Evolutionary conservation across 305 asterid species (phyloP), one percentile per base, ranked within the genome.

Genomic region (Lippia alba): DNA sequence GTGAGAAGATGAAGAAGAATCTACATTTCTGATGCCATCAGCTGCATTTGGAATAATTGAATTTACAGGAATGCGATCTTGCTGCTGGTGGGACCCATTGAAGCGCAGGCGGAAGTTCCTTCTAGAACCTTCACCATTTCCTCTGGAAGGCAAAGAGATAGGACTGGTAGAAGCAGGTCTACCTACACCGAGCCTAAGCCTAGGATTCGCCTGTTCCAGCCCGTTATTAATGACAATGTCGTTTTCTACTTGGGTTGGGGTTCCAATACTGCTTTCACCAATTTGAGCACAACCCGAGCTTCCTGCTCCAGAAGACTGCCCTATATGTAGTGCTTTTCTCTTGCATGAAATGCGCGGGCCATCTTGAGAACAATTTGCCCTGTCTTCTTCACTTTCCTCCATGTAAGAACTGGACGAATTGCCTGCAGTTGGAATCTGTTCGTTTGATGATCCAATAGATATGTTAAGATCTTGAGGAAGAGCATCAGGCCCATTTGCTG

Each of bases 281-380:
- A 73, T 79, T 20, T 69, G 82, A 60, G 75, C 76, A 66, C 61
- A 70, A 61, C 61, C 82, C 17, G 90, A 82, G 73, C 90, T 86
- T 69, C 91, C 96, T 53, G 80, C 81, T 63, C 90, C 90, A 24
- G 96, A 86, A 50, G 99, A 82, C 69, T 86, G 96, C 33, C 92
- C 96, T 2, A 33, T 64, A 51, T 76, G 84, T 56, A 81, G 71
- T 60, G 91, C 79, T 78, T 91, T 94, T 76, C 99, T 86, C 85
- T 94, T 94, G 80, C 96, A 81, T 0, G 96, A 80, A 50, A 78
- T 30, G 4, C 89, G 90, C 4, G 76, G 83, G 57, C 85, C 82
- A 56, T 87, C 92, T 56, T 79, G 12, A 57, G 91, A 83, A 81
- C 74, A 76, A 34, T 84, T 88, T 53, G 85, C 78, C 73, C 82